Evolutionary conservation across 2,329 filamentous ascomycete species (phyloP), one percentile per base, ranked within the genome.

Genomic region (Eutypella sp.): DNA sequence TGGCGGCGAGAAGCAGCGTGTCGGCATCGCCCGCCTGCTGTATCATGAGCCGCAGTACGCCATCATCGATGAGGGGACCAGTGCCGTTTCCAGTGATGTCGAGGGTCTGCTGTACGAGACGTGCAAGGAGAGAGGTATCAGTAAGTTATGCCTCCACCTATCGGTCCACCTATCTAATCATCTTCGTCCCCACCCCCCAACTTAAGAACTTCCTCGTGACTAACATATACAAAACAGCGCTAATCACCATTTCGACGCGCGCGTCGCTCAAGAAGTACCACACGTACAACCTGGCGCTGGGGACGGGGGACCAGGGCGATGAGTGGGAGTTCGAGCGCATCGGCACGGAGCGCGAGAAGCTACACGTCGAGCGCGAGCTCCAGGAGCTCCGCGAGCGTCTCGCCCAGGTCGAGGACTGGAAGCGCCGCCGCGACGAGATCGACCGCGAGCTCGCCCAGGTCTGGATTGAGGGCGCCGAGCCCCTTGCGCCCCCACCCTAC

Each of bases 11-110:
- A 99, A 99, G 72, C 93, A 99, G 70, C 78, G 93, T 19, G 89
- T 99, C 79, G 89, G 82, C 0, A 89, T 99, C 58, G 92, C 95
- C 4, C 76, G 93, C 38, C 66, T 99, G 41, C 72, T 97, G 34
- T 99, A 99, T 61, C 93, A 99, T 61, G 92, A 97, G 69, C 93
- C 93, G 15, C 78, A 86, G 49, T 99, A 95, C 63, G 93, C 90
- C 2, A 89, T 99, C 58, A 82, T 99, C 47, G 93, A 99, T 52
- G 93, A 99, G 67, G 92, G 90, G 7, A 99, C 93, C 0, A 95
- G 87, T 48, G 93, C 93, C 1, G 93, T 97, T 2, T 93, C 87
- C 4, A 90, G 85, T 37, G 93, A 99, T 58, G 93, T 99, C 2
- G 93, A 99, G 63, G 93, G 93, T 1, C 64, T 97, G 19, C 67